Base-by-base conservation (phyloP, 2,329 filamentous ascomycete species). In the Botrytis porri region DNA sequence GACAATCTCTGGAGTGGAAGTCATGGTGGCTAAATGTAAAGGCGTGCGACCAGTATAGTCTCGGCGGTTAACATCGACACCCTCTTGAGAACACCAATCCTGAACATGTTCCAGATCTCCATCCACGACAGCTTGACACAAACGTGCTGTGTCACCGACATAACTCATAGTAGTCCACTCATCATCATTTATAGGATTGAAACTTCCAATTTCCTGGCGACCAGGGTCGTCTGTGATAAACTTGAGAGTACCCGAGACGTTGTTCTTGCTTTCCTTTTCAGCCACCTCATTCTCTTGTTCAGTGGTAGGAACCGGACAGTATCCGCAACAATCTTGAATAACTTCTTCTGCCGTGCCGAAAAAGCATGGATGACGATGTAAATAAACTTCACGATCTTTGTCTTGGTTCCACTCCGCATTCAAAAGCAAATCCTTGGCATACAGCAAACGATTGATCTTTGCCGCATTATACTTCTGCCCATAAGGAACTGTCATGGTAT, bases 81-180 rank as follows among this genome's bases (percentile, higher is more conserved):
- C 90, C 73, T 93, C 89, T 77, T 92, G 88, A 7, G 84, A 82
- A 37, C 89, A 85, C 90, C 93, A 97, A 76, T 90, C 88, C 77
- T 88, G 82, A 4, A 97, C 91, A 75, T 89, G 87, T 54, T 93
- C 89, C 4, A 91, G 77, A 80, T 97, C 90, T 2, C 87, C 85
- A 77, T 94, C 90, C 6, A 95, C 89, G 73, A 97, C 97, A 0
- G 92, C 93, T 79, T 94, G 91, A 78, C 93, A 97, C 2, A 97
- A 85, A 25, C 88, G 85, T 54, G 89, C 89, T 1, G 93, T 95
- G 76, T 94, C 93, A 18, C 93, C 92, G 51, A 97, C 87, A 76
- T 97, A 97, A 0, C 93, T 93, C 93, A 97, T 96, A 76, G 95
- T 92, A 0, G 93, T 96, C 93, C 93, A 97, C 79, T 96, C 93